These are phyloP conservation scores for Yueomyces sinensis DNA, from an alignment of 805 yeast genomes.

Conservation along the genomic window DNA sequence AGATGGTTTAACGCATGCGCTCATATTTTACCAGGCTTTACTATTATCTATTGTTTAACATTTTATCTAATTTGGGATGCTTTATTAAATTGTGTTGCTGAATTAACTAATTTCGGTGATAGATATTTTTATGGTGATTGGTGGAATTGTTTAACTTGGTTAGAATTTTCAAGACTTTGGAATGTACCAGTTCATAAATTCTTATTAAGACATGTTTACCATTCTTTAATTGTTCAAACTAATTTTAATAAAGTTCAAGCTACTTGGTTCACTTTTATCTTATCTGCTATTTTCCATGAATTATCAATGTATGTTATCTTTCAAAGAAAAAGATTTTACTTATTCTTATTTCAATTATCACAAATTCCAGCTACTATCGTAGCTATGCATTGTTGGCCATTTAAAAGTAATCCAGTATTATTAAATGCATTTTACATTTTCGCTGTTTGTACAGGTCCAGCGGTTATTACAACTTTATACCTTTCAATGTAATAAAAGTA, in stretches of 20 bases:
- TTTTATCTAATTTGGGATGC: conserved; percentile 92
- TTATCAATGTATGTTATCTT: conserved; percentile 82
- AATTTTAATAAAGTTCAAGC: conserved; percentile 53
- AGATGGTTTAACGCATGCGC: conserved; percentile 28
- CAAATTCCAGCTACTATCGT: conserved; percentile 68
- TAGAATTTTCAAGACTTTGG: conserved; percentile 84
- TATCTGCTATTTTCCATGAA: conserved; percentile 77
- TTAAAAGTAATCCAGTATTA: conserved; percentile 37
- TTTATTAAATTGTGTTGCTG: conserved; percentile 81
- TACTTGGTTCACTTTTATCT: conserved; percentile 56
- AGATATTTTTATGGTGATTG: conserved; percentile 85
- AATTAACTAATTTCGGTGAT: conserved; percentile 74
- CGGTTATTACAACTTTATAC: conserved; percentile 74
- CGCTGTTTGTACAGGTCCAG: conserved; percentile 83
- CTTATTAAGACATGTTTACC: conserved; percentile 80
- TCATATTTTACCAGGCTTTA: conserved; percentile 69
- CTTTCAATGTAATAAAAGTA: conserved; percentile 32
- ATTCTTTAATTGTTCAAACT: conserved; percentile 66
- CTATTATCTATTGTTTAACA: conserved; percentile 56
- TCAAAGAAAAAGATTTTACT: conserved; percentile 61
- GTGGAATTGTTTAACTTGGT: conserved; percentile 94
- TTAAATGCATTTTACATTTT: conserved; percentile 86
- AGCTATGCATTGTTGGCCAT: conserved; percentile 38
- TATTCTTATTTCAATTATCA: conserved; percentile 66
- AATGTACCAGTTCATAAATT: conserved; percentile 83